Percentiles rank a stretch among this genome's conserved stretches.
Evolutionary conservation across 805 yeast genomes (phyloP).

Genomic region (Candida bentonensis): DNA sequence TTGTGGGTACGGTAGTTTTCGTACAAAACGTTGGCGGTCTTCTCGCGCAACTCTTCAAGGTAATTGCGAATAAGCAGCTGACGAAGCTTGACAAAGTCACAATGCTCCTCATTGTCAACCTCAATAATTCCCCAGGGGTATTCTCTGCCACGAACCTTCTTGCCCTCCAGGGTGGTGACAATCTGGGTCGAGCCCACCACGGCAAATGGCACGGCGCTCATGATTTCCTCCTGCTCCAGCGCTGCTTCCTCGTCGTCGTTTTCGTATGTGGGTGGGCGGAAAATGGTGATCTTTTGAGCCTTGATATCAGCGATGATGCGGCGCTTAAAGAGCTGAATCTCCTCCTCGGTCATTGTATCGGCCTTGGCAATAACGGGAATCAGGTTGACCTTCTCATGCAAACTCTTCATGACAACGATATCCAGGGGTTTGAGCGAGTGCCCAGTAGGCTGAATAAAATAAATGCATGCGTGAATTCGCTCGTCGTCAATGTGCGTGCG

Average conservation of each 20-base stretch:
- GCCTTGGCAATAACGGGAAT: constrained; percentile 92
- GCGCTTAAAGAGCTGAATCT: constrained; percentile 59
- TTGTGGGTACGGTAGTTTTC: constrained; percentile 84
- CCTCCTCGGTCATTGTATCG: constrained; percentile 83
- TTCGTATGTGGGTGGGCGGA: constrained; percentile 65
- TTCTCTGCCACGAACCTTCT: constrained; percentile 73
- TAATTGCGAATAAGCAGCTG: constrained; percentile 80
- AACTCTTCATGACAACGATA: constrained; percentile 70
- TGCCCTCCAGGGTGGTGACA: constrained; percentile 55
- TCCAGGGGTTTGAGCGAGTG: constrained; percentile 84
- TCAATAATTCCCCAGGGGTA: constrained; percentile 98
- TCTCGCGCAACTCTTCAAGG: constrained; percentile 86
- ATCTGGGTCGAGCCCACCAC: constrained; percentile 79
- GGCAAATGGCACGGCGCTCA: constrained; percentile 76
- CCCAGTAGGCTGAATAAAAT: constrained; percentile 95
- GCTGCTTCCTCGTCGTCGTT: constrained; percentile 77
- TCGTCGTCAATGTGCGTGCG: constrained; percentile 61
- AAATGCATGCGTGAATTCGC: constrained; percentile 84
- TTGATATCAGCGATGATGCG: constrained; percentile 66
- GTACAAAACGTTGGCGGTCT: constrained; percentile 60
- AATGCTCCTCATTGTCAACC: constrained; percentile 86
- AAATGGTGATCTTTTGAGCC: constrained; percentile 59
- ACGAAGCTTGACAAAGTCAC: constrained; percentile 81
- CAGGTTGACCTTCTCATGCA: constrained; percentile 83
- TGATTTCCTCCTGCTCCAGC: constrained; percentile 48